These are phyloP conservation scores for Paradendryphiella salina DNA, from an alignment of 2,329 filamentous ascomycete genomes.

Conservation along the genomic window DNA sequence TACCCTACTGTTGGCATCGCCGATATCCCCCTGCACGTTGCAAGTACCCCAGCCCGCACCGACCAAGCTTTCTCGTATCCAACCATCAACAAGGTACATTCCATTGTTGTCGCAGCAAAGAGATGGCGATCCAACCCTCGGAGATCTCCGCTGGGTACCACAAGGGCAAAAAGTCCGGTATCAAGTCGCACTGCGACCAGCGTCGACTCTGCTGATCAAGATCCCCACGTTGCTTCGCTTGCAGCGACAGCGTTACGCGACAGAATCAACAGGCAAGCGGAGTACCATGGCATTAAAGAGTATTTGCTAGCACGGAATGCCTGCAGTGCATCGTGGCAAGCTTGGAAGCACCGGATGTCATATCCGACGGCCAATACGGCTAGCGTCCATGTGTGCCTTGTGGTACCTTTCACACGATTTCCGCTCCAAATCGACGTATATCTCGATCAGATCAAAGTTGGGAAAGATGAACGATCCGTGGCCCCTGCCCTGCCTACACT, in stretches of 20 bases:
- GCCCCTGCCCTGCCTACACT: constrained; percentile 12
- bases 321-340: neutral
- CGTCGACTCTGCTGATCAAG: neutral
- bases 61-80: too few relatives aligned
- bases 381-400: constrained; percentile 8
- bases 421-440: constrained; percentile 16
- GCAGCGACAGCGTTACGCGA: neutral
- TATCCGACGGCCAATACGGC: neutral
- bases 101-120: too few relatives aligned
- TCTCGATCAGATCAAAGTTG: constrained; percentile 17
- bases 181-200: neutral
- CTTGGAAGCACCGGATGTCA: constrained; percentile 9
- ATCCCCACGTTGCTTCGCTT: neutral
- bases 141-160: too few relatives aligned
- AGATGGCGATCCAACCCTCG: too few relatives aligned
- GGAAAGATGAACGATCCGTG: constrained; percentile 15
- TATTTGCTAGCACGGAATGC: neutral
- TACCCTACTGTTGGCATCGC: neutral
- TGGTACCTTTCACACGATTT: constrained; percentile 23
- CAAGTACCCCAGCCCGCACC: neutral
- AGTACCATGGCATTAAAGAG: constrained; percentile 8
- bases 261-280: constrained; percentile 2
- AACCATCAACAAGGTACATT: too few relatives aligned
- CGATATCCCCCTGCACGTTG: neutral
- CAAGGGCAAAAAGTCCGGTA: too few relatives aligned